Evolutionary conservation across 345 rosid species (phyloP).

Genomic region (Sonneratia caseolaris): DNA sequence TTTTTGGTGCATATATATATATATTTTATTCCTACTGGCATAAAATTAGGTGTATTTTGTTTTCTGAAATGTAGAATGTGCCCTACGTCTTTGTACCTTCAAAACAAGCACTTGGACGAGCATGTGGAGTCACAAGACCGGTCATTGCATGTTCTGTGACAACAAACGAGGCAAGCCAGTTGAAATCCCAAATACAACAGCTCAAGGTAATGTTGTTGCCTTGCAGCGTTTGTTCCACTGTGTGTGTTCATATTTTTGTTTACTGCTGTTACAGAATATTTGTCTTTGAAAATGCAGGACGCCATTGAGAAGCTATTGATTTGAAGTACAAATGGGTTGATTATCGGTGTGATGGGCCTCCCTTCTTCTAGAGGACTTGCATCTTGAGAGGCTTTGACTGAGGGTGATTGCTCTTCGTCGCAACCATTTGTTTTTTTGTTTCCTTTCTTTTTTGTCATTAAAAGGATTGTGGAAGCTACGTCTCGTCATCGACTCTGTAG

Average conservation of each 20-base stretch:
- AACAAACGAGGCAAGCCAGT: constrained; percentile 72
- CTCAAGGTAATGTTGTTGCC: constrained; percentile 47
- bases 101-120: constrained; percentile 93
- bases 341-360: constrained; percentile 95
- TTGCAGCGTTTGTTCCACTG: background rate
- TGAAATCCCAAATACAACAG: constrained; percentile 76
- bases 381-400: constrained; percentile 62
- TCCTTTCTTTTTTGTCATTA: background rate
- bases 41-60: no score
- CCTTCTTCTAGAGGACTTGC: constrained; percentile 14
- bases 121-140: constrained; percentile 93
- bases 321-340: constrained; percentile 19
- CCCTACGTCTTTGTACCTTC: constrained; percentile 98
- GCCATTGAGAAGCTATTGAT: constrained; percentile 94
- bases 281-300: constrained; percentile 40
- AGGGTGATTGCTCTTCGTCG: constrained; percentile 17
- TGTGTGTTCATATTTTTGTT: background rate
- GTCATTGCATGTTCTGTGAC: constrained; percentile 89
- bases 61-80: constrained; percentile 57
- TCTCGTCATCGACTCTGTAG: background rate
- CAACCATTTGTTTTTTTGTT: background rate
- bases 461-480: background rate
- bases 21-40: no score
- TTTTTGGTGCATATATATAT: no score
- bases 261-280: background rate